A percentile compares a stretch with the other conserved stretches of the same genome.
phyloP scores from a whole-genome alignment of 495 filamentous ascomycete species.

The Acidiella bohemica region DNA sequence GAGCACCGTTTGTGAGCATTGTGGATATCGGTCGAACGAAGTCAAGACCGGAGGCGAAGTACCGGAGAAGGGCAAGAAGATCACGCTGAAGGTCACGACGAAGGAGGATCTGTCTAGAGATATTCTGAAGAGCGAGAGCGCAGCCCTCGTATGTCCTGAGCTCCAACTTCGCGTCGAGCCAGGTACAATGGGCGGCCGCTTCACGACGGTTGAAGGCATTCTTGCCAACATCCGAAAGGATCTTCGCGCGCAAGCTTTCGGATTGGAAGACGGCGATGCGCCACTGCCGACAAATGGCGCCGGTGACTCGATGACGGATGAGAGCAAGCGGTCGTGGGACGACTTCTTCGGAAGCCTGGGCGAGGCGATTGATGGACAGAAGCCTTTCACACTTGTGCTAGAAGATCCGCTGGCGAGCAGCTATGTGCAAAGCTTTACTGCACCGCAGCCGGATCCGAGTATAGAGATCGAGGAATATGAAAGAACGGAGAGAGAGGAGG shows the following conservation, averaged over 20 bases:
- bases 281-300: conserved; percentile 34
- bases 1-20: conserved; percentile 74
- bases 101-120: conserved; percentile 74
- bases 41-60: conserved; percentile 92
- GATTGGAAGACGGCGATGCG: conserved; percentile 36
- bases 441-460: conserved; percentile 61
- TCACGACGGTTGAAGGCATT: conserved; percentile 91
- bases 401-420: conserved; percentile 79
- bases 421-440: conserved; percentile 80
- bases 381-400: conserved; percentile 74
- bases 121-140: conserved; percentile 93
- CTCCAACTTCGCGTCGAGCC: conserved; percentile 72
- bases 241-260: conserved; percentile 68
- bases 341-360: conserved; percentile 66
- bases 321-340: conserved; percentile 57
- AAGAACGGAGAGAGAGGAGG: conserved; percentile 77
- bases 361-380: conserved; percentile 64
- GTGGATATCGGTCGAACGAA: conserved; percentile 89
- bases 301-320: conserved; percentile 57
- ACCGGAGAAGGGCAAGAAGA: conserved; percentile 71
- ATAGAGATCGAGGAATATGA: conserved; percentile 74
- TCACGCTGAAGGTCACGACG: conserved; percentile 60
- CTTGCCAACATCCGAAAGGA: conserved; percentile 89
- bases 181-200: conserved; percentile 87
- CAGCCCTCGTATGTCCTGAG: conserved; percentile 69